Evolutionary conservation across 176 grass and related monocot genomes (phyloP).

Genomic region (Metroxylon sagu): DNA sequence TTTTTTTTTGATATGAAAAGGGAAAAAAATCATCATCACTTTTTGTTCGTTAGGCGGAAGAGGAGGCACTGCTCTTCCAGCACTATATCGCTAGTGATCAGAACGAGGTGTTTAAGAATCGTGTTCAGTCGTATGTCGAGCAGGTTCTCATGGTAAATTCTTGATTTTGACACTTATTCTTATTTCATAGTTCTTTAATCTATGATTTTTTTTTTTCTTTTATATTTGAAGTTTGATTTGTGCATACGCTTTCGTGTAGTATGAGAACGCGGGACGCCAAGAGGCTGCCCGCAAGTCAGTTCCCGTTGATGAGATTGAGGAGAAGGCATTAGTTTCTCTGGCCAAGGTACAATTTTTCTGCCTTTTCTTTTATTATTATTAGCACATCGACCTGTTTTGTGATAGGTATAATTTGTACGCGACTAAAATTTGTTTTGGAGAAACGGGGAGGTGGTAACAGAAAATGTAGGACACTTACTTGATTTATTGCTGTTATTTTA

Average conservation of each 20-base stretch:
- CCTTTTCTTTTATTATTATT: neutral
- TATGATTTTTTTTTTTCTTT: slow-evolving; percentile 17
- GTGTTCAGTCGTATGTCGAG: slow-evolving; percentile 52
- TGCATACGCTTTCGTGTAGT: slow-evolving; percentile 30
- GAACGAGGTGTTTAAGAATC: slow-evolving; percentile 35
- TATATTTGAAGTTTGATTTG: neutral
- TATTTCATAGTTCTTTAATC: neutral
- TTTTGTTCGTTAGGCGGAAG: slow-evolving; percentile 54
- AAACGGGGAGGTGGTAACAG: no score
- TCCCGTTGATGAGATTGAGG: slow-evolving; percentile 69
- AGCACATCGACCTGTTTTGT: no score
- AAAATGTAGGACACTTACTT: no score
- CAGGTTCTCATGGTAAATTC: slow-evolving; percentile 77
- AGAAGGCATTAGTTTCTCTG: slow-evolving; percentile 70
- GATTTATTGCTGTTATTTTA: no score
- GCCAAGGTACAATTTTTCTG: slow-evolving; percentile 51
- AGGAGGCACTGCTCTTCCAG: slow-evolving; percentile 79
- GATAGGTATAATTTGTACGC: no score
- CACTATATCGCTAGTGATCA: slow-evolving; percentile 36
- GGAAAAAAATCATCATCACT: neutral
- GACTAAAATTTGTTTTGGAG: no score
- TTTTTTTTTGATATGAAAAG: neutral
- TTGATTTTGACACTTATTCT: neutral
- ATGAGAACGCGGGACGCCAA: slow-evolving; percentile 63
- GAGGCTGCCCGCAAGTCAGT: slow-evolving; percentile 66